phyloP scores from a whole-genome alignment of 1,139 yeast genomes.

The Yamadazyma pseudoaaseri region DNA sequence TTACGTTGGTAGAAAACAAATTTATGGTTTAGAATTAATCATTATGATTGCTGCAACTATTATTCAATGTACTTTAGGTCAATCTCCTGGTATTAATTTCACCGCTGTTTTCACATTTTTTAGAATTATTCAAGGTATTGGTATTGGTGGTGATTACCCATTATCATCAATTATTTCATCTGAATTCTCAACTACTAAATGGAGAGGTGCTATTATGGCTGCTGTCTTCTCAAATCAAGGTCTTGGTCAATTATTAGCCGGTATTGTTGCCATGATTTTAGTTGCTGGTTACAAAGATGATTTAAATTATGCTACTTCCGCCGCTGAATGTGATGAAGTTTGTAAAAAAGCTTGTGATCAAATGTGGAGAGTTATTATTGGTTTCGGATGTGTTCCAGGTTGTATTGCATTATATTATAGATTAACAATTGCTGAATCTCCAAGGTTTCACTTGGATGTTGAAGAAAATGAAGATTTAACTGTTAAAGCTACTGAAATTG shows the following conservation, averaged over 20 bases:
- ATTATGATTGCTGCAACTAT: conserved; percentile 79
- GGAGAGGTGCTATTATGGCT: conserved; percentile 97
- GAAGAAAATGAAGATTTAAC: conserved; percentile 52
- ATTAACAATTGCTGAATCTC: conserved; percentile 91
- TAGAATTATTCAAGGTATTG: conserved; percentile 88
- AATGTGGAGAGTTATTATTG: conserved; percentile 90
- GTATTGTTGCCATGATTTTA: conserved; percentile 71
- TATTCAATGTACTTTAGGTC: conserved; percentile 71
- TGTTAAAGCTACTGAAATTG: conserved; percentile 56
- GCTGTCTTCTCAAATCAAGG: conserved; percentile 94
- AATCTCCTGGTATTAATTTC: conserved; percentile 67
- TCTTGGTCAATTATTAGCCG: conserved; percentile 86
- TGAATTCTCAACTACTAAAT: conserved; percentile 84
- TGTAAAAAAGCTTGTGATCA: conserved; percentile 81
- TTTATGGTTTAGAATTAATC: conserved; percentile 83
- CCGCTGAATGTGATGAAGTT: conserved; percentile 57
- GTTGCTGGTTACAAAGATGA: conserved; percentile 70
- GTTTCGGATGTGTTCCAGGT: conserved; percentile 91
- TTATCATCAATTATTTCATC: conserved; percentile 90
- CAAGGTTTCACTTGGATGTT: conserved; percentile 82
- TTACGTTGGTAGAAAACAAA: conserved; percentile 79
- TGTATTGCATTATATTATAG: conserved; percentile 78
- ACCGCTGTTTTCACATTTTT: conserved; percentile 71
- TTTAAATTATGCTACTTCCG: conserved; percentile 48
- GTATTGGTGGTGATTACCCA: conserved; percentile 99